Evolutionary conservation across 2,329 filamentous ascomycete genomes (phyloP).

Genomic region (Immersiporthe knoxdaviesiana): DNA sequence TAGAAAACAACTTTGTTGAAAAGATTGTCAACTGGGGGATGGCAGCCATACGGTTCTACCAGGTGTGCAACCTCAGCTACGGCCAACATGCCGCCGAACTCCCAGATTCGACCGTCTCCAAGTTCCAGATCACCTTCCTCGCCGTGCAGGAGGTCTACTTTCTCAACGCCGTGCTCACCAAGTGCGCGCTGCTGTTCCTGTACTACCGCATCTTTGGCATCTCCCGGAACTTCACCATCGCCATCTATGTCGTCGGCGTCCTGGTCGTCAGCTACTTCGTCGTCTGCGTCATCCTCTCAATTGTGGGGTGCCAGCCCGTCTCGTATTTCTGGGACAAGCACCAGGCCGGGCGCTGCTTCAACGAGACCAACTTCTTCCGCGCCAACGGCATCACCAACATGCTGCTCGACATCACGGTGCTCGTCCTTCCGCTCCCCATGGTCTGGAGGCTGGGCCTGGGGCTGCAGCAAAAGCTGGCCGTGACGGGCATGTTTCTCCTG

Average conservation of each 20-base stretch:
- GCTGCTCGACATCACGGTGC: slow-evolving; percentile 11
- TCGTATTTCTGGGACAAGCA: slow-evolving; percentile 20
- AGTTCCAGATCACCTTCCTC: slow-evolving; percentile 17
- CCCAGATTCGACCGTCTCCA: background rate
- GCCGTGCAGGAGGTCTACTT: slow-evolving; percentile 17
- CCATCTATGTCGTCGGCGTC: background rate
- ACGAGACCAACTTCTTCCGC: slow-evolving; percentile 18
- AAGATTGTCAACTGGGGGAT: slow-evolving; percentile 15
- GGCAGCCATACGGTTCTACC: slow-evolving; percentile 17
- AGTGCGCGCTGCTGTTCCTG: slow-evolving; percentile 4
- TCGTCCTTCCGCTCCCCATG: slow-evolving; percentile 14
- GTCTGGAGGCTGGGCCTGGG: slow-evolving; percentile 14
- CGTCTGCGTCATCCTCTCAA: slow-evolving; percentile 3
- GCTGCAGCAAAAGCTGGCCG: slow-evolving; percentile 1
- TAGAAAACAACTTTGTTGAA: too few relatives aligned
- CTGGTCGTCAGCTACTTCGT: slow-evolving; percentile 15
- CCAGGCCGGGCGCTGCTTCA: background rate
- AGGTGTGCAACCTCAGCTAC: slow-evolving; percentile 2
- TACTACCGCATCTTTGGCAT: slow-evolving; percentile 18
- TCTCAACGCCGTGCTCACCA: slow-evolving; percentile 15
- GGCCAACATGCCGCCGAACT: slow-evolving; percentile 11
- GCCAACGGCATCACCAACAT: slow-evolving; percentile 19
- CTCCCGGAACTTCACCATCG: slow-evolving; percentile 5
- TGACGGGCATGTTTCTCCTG: slow-evolving; percentile 17
- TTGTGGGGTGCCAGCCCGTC: slow-evolving; percentile 12